phyloP scores from a whole-genome alignment of 805 yeast genomes.

The Tetrapisispora fleetii region DNA sequence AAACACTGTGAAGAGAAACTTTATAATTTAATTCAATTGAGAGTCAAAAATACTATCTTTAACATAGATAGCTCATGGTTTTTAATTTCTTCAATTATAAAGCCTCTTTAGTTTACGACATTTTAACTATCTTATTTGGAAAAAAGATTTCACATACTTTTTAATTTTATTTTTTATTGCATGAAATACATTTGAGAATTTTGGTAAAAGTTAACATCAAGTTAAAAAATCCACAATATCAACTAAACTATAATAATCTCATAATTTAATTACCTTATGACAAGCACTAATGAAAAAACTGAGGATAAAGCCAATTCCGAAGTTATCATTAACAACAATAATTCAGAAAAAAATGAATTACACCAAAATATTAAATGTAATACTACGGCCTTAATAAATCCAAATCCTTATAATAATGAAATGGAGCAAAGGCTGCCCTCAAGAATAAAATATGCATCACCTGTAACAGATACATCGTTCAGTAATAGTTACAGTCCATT shows the following conservation, averaged over 20 bases:
- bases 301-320: neutral
- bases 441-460: no score
- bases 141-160: neutral
- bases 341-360: neutral
- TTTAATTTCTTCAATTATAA: no score
- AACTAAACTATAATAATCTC: neutral
- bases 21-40: neutral
- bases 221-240: neutral
- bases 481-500: no score
- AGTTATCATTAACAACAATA: no score
- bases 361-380: neutral
- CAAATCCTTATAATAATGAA: neutral
- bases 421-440: no score
- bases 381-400: neutral
- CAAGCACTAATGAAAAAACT: neutral
- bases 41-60: neutral
- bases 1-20: neutral
- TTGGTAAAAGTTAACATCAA: neutral
- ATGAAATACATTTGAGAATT: no score
- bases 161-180: no score
- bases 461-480: no score
- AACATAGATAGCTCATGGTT: neutral
- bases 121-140: neutral
- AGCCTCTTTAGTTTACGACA: neutral
- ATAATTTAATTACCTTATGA: neutral